phyloP scores from a whole-genome alignment of 2,329 filamentous ascomycete genomes.

The Cladosporium sp. region DNA sequence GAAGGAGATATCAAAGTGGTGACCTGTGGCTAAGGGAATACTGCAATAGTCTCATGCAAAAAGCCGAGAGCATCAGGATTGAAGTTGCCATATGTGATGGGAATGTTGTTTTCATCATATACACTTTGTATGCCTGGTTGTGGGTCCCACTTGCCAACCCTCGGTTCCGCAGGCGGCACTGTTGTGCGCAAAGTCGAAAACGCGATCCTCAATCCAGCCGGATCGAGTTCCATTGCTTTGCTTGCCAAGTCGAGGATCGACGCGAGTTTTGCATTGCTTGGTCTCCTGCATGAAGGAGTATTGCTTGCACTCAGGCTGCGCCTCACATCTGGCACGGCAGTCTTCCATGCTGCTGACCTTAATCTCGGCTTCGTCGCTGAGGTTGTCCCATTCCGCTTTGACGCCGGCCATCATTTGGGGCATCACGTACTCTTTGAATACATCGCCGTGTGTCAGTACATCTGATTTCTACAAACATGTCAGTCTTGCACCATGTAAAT shows the following conservation, averaged over 20 bases:
- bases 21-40: too few species aligned
- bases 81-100: too few species aligned
- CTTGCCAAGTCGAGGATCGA: slow-evolving; percentile 7
- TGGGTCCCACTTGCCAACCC: not conserved
- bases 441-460: slow-evolving; percentile 29
- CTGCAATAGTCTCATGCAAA: too few species aligned
- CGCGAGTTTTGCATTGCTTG: slow-evolving; percentile 3
- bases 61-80: too few species aligned
- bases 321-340: slow-evolving; percentile 23
- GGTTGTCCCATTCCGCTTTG: slow-evolving; percentile 35
- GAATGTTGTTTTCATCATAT: not conserved
- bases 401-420: slow-evolving; percentile 24
- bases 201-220: slow-evolving; percentile 3
- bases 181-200: not conserved
- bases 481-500: not conserved
- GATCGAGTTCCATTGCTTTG: not conserved
- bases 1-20: too few species aligned
- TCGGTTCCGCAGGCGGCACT: not conserved
- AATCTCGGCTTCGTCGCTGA: slow-evolving; percentile 24
- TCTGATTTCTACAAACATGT: not conserved
- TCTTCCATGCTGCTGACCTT: slow-evolving; percentile 6
- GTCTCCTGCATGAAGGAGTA: slow-evolving; percentile 19
- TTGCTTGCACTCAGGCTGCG: slow-evolving; percentile 23
- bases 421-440: slow-evolving; percentile 32
- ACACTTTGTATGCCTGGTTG: slow-evolving; percentile 3